phyloP scores from a whole-genome alignment of 176 grass and related monocot species.

The Elaeis guineensis region DNA sequence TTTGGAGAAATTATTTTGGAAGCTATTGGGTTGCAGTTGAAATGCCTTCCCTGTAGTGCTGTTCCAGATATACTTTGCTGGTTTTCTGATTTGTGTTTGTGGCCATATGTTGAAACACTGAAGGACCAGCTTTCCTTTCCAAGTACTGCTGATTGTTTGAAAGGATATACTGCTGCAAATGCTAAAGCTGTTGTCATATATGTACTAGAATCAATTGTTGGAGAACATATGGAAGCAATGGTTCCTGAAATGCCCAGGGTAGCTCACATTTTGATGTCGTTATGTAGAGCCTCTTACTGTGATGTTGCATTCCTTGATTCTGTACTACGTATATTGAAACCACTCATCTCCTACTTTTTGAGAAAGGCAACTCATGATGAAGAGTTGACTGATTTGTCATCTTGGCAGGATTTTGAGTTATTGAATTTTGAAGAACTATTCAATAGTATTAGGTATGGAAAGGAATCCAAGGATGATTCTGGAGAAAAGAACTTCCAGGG shows the following conservation, averaged over 20 bases:
- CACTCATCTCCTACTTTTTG: slow-evolving; percentile 67
- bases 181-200: slow-evolving; percentile 87
- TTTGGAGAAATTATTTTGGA: slow-evolving; percentile 89
- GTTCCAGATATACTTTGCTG: slow-evolving; percentile 87
- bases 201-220: slow-evolving; percentile 66
- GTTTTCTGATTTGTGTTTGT: slow-evolving; percentile 95
- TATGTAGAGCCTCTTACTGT: slow-evolving; percentile 84
- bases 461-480: slow-evolving; percentile 30
- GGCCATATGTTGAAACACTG: slow-evolving; percentile 68
- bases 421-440: slow-evolving; percentile 90
- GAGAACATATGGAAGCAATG: slow-evolving; percentile 65
- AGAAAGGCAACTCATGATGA: slow-evolving; percentile 39
- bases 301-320: slow-evolving; percentile 88
- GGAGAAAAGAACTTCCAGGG: slow-evolving; percentile 35
- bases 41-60: slow-evolving; percentile 56
- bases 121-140: slow-evolving; percentile 42
- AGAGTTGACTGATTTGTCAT: slow-evolving; percentile 34
- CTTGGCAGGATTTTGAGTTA: slow-evolving; percentile 60
- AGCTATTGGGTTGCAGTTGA: slow-evolving; percentile 76
- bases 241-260: slow-evolving; percentile 83
- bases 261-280: slow-evolving; percentile 74
- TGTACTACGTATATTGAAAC: slow-evolving; percentile 59
- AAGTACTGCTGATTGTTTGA: slow-evolving; percentile 44
- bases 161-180: slow-evolving; percentile 62
- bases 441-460: slow-evolving; percentile 38